Percentiles rank a stretch among this genome's conserved stretches.
These are phyloP conservation scores for Sherardia arvensis DNA, from an alignment of 257 asterid genomes.

Conservation along the genomic window DNA sequence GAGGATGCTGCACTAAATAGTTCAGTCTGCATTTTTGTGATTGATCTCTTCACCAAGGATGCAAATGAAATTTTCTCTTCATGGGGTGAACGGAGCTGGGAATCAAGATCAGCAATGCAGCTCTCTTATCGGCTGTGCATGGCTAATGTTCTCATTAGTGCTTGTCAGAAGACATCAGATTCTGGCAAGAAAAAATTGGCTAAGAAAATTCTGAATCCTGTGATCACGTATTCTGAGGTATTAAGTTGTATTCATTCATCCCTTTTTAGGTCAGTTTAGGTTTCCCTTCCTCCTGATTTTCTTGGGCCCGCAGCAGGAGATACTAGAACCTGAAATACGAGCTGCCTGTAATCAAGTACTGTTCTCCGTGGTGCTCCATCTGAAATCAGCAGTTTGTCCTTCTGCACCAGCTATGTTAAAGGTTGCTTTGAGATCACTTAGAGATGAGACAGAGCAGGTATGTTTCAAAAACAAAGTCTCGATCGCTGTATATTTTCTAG, in stretches of 20 bases:
- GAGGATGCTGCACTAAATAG: constrained; percentile 25
- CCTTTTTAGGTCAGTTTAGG: background rate
- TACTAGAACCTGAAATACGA: constrained; percentile 42
- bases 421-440: constrained; percentile 49
- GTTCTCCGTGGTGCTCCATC: constrained; percentile 59
- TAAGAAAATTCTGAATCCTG: constrained; percentile 41
- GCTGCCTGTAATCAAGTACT: constrained; percentile 78
- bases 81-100: constrained; percentile 18
- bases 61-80: constrained; percentile 15
- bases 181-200: constrained; percentile 47
- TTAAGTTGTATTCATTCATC: background rate
- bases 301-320: constrained; percentile 32
- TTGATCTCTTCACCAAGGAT: constrained; percentile 32
- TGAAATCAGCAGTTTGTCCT: constrained; percentile 52
- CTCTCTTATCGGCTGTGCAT: constrained; percentile 67
- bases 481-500: background rate
- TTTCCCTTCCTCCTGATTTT: background rate
- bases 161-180: constrained; percentile 67
- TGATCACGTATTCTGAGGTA: constrained; percentile 43
- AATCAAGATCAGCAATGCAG: constrained; percentile 15
- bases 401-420: constrained; percentile 45
- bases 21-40: constrained; percentile 48
- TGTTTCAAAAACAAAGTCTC: background rate
- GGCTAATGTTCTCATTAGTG: constrained; percentile 85
- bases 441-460: constrained; percentile 65